These are phyloP conservation scores for Pilasporangium apinafurcum DNA, from an alignment of 352 stramenopile genomes.

Conservation along the genomic window DNA sequence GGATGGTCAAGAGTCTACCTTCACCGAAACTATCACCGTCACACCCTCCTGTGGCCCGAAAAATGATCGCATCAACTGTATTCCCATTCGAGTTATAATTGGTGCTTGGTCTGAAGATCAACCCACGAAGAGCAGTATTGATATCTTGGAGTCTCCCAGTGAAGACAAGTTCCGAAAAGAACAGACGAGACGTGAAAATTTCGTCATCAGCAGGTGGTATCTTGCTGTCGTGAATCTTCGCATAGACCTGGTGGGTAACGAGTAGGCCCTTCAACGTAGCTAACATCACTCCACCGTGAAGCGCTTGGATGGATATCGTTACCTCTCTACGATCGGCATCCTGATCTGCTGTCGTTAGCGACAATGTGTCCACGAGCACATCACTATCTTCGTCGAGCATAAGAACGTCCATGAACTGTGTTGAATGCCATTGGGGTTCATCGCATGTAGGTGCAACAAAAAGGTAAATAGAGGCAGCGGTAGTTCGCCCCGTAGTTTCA, in stretches of 20 bases:
- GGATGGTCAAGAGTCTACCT: slow-evolving; percentile 7
- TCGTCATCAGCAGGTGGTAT: too few species aligned
- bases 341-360: slow-evolving; percentile 21
- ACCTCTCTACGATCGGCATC: slow-evolving; percentile 24
- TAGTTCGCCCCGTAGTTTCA: slow-evolving; percentile 1
- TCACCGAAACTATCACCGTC: neutral
- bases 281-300: slow-evolving; percentile 51
- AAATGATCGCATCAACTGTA: slow-evolving; percentile 23
- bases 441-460: slow-evolving; percentile 54
- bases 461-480: slow-evolving; percentile 17
- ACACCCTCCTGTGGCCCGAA: slow-evolving; percentile 1
- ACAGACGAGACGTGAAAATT: slow-evolving; percentile 22
- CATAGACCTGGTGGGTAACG: slow-evolving; percentile 2
- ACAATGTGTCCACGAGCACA: slow-evolving; percentile 24
- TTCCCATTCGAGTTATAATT: slow-evolving; percentile 45
- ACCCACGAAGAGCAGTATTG: slow-evolving; percentile 36
- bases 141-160: slow-evolving; percentile 26
- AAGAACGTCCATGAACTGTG: slow-evolving; percentile 5
- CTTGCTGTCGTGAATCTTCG: neutral
- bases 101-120: slow-evolving; percentile 43
- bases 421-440: slow-evolving; percentile 22
- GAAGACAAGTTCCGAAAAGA: slow-evolving; percentile 28
- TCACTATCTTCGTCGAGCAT: slow-evolving; percentile 34
- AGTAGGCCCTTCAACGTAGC: slow-evolving; percentile 29
- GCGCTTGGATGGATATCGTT: slow-evolving; percentile 19